These are phyloP conservation scores for Sugiyamaella grinbergsii DNA, from an alignment of 1,139 yeast species.

Conservation along the genomic window DNA sequence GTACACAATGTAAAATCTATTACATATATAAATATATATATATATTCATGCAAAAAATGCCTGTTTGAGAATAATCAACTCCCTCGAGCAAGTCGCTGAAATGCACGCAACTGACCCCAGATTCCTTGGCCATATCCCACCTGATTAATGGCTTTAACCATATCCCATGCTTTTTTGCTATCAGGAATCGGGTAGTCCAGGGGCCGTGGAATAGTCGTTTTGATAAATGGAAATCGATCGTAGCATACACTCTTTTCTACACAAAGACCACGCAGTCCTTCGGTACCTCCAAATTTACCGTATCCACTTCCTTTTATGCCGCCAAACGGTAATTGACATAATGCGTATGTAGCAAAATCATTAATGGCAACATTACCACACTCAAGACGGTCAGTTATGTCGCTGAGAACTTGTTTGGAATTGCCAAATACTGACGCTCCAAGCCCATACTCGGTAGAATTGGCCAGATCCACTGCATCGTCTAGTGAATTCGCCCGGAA, in stretches of 20 bases:
- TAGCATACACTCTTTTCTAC: constrained; percentile 81
- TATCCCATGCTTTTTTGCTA: constrained; percentile 82
- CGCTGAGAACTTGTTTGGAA: constrained; percentile 54
- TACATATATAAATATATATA: constrained; percentile 7
- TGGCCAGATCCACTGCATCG: constrained; percentile 77
- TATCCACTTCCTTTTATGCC: constrained; percentile 92
- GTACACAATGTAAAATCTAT: constrained; percentile 5
- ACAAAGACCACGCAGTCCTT: constrained; percentile 88
- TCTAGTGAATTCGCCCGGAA: constrained; percentile 67
- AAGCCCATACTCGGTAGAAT: constrained; percentile 84
- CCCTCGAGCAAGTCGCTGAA: constrained; percentile 50
- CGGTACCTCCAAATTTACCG: constrained; percentile 97
- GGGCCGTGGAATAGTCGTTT: constrained; percentile 81
- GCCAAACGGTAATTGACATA: constrained; percentile 95
- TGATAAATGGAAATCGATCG: constrained; percentile 73
- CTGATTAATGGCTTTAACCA: constrained; percentile 75
- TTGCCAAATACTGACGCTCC: constrained; percentile 89
- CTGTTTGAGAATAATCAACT: constrained; percentile 5
- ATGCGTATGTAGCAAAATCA: constrained; percentile 94
- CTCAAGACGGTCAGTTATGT: constrained; percentile 62
- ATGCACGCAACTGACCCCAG: constrained; percentile 65
- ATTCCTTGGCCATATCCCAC: constrained; percentile 78
- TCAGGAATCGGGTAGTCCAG: constrained; percentile 88
- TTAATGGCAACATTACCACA: constrained; percentile 95
- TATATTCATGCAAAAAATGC: constrained; percentile 7